A percentile compares a stretch with the other conserved stretches of the same genome.
phyloP scores from a whole-genome alignment of 2,329 filamentous ascomycete genomes.

The Chrysosporium queenslandicum region DNA sequence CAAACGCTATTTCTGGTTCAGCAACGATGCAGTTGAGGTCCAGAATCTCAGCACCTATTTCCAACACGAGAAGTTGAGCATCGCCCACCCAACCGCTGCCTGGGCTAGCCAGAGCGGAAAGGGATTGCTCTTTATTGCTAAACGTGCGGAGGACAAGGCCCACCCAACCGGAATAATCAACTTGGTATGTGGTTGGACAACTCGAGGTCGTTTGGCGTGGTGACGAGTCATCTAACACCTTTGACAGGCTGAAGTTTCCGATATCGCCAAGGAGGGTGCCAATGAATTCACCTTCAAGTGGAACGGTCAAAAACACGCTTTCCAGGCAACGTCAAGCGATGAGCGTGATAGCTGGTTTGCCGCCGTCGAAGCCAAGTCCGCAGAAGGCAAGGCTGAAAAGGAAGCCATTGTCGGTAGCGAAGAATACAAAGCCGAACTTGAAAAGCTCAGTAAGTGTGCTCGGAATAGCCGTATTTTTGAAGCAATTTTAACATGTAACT shows the following conservation, averaged over 20 bases:
- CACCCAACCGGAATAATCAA: slow-evolving; percentile 73
- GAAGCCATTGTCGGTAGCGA: slow-evolving; percentile 65
- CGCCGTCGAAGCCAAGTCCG: slow-evolving; percentile 69
- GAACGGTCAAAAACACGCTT: slow-evolving; percentile 82
- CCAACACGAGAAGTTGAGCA: slow-evolving; percentile 74
- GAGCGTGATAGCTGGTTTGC: slow-evolving; percentile 91
- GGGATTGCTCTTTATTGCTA: slow-evolving; percentile 84
- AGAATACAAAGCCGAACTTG: slow-evolving; percentile 76
- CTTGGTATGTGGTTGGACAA: slow-evolving; percentile 51
- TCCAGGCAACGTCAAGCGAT: slow-evolving; percentile 64
- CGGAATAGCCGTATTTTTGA: background rate
- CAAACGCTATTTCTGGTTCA: slow-evolving; percentile 91
- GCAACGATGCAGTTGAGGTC: slow-evolving; percentile 59
- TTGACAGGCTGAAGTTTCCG: slow-evolving; percentile 53
- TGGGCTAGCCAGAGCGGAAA: slow-evolving; percentile 93
- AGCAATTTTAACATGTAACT: slow-evolving; percentile 12
- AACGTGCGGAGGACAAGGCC: slow-evolving; percentile 71
- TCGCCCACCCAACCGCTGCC: slow-evolving; percentile 68
- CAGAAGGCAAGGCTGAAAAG: slow-evolving; percentile 74
- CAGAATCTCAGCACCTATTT: slow-evolving; percentile 68
- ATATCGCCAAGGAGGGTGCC: slow-evolving; percentile 64
- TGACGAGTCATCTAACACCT: slow-evolving; percentile 9
- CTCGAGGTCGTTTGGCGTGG: background rate
- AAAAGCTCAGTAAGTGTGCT: slow-evolving; percentile 52
- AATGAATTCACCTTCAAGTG: slow-evolving; percentile 79